phyloP scores from a whole-genome alignment of 257 asterid genomes.

The Anisodus tanguticus region DNA sequence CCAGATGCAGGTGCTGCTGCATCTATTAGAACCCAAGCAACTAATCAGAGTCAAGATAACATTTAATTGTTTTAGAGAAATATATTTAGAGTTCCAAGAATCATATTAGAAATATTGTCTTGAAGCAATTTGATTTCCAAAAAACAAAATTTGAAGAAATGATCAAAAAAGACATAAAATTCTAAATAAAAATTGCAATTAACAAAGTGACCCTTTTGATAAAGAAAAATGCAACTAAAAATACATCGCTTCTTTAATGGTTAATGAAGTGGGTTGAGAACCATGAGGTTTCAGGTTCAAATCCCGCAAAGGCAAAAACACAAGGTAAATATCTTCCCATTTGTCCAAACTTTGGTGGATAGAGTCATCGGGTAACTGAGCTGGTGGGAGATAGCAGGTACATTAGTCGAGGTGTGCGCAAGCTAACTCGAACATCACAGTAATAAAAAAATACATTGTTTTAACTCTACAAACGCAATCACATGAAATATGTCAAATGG shows the following conservation, averaged over 20 bases:
- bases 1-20: constrained; percentile 68
- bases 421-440: not conserved
- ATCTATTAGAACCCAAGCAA: constrained; percentile 10
- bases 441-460: not conserved
- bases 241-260: not conserved
- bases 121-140: not conserved
- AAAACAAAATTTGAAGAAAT: not conserved
- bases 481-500: not conserved
- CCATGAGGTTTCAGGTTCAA: not conserved
- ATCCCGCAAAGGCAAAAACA: not conserved
- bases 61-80: not conserved
- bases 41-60: not conserved
- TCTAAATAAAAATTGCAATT: not conserved
- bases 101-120: not conserved
- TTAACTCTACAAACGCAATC: not conserved
- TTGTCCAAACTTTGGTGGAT: too few species aligned
- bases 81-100: not conserved
- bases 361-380: not conserved
- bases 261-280: too few species aligned
- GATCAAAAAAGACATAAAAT: not conserved
- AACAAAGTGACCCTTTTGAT: not conserved
- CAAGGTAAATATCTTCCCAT: not conserved
- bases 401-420: too few species aligned
- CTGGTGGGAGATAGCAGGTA: not conserved
- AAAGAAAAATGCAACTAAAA: not conserved